phyloP scores from a whole-genome alignment of 495 filamentous ascomycete genomes.

The Podospora australis region DNA sequence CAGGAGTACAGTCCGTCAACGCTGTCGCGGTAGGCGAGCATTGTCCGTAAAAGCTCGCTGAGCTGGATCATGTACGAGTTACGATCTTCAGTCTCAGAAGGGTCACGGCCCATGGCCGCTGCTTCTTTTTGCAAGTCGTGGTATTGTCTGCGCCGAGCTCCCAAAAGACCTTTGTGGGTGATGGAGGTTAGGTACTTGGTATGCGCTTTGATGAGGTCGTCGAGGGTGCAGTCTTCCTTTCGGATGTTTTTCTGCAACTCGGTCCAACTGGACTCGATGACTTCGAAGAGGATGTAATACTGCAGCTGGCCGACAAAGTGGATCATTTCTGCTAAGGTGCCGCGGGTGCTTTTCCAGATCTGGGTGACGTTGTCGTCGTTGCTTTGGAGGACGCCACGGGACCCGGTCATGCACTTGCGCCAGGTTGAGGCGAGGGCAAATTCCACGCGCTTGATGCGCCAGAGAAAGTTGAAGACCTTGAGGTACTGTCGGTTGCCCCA shows the following conservation, averaged over 20 bases:
- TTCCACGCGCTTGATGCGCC: slow-evolving; percentile 96
- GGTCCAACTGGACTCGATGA: slow-evolving; percentile 92
- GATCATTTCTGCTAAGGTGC: slow-evolving; percentile 92
- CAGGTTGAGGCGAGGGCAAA: slow-evolving; percentile 86
- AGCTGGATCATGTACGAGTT: slow-evolving; percentile 87
- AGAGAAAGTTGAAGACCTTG: slow-evolving; percentile 98
- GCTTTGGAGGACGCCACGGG: slow-evolving; percentile 80
- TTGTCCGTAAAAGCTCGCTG: slow-evolving; percentile 84
- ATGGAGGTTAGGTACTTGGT: slow-evolving; percentile 85
- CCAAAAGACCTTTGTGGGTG: slow-evolving; percentile 92
- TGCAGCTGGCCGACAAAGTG: slow-evolving; percentile 96
- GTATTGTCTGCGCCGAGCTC: slow-evolving; percentile 50
- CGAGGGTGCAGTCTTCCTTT: slow-evolving; percentile 80
- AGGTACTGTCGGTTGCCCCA: slow-evolving; percentile 94
- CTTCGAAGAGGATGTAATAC: slow-evolving; percentile 98
- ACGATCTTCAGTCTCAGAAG: slow-evolving; percentile 48
- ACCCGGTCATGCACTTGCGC: slow-evolving; percentile 94
- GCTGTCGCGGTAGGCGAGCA: slow-evolving; percentile 88
- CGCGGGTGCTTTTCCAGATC: slow-evolving; percentile 86
- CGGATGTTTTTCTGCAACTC: slow-evolving; percentile 72
- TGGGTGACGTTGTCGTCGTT: slow-evolving; percentile 67
- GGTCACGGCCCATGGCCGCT: slow-evolving; percentile 21
- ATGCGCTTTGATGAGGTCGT: slow-evolving; percentile 91
- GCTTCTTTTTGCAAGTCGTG: slow-evolving; percentile 29
- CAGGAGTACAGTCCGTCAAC: slow-evolving; percentile 94